phyloP scores from a whole-genome alignment of 2,329 filamentous ascomycete genomes.

The Penicillium sp. region DNA sequence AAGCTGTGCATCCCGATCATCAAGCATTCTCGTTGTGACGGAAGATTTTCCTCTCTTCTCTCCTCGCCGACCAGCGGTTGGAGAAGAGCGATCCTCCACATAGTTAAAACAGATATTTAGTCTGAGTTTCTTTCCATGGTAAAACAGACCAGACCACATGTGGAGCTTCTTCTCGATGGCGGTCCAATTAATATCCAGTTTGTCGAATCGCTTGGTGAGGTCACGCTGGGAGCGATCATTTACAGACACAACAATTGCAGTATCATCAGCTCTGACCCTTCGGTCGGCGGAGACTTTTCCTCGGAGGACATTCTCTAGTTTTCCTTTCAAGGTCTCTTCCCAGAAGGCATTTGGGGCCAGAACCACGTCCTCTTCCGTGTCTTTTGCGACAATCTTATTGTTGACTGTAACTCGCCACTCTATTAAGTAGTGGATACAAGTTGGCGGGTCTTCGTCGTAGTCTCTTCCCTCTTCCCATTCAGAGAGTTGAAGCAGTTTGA shows the following conservation, averaged over 20 bases:
- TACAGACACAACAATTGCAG: neutral
- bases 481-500: neutral
- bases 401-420: slow-evolving; percentile 11
- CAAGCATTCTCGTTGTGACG: slow-evolving; percentile 9
- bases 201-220: slow-evolving; percentile 3
- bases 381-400: slow-evolving; percentile 1
- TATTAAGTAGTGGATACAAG: slow-evolving; percentile 9
- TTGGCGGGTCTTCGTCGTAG: neutral
- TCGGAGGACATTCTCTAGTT: slow-evolving; percentile 4
- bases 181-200: neutral
- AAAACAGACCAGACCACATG: neutral
- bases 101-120: neutral
- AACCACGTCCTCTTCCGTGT: slow-evolving; percentile 5
- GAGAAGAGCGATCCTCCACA: neutral
- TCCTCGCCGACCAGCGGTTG: neutral
- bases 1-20: slow-evolving; percentile 7
- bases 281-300: neutral
- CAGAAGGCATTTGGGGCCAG: slow-evolving; percentile 4
- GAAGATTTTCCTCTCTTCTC: slow-evolving; percentile 10
- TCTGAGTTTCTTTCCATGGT: neutral
- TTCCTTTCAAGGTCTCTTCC: neutral
- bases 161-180: neutral
- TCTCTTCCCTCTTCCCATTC: neutral
- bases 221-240: neutral
- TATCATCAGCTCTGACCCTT: neutral